Base-by-base conservation (phyloP, 164 flowering plant genomes). In the Vitis labrusca region DNA sequence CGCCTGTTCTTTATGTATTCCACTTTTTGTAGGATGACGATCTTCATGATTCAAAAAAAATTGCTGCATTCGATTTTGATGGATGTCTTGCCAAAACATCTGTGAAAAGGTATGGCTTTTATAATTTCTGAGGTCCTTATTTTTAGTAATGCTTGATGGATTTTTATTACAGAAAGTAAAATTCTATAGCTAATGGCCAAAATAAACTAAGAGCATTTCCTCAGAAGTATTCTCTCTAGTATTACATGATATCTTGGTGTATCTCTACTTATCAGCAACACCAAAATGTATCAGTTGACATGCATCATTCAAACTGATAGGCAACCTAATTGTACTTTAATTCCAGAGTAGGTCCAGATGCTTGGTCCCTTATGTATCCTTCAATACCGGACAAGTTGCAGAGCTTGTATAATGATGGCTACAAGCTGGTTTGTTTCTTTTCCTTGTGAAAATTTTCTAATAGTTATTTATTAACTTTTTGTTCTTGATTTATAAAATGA, bases 21-120 rank as follows among this genome's bases (percentile, higher is more conserved):
- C 14, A 17, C 32, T 16, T 69, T 71, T 29, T 68, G 29, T 77
- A 92, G 97, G 96, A 86, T 71, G 97, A 91, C 56, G 91, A 89
- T 10, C 93, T 93, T 54, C 84, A 76, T 44, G 88, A 85, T 84
- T 93, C 98, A 61, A 74, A 63, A 15, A 95, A 95, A 79, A 90
- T 95, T 78, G 97, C 98, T 64, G 98, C 99, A 62, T 95, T 95
- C 83, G 98, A 95, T 85, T 95, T 95, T 88, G 99, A 95, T 87
- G 98, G 97, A 16, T 91, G 97, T 71, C 98, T 95, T 61, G 99
- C 72, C 9, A 93, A 89, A 6, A 93, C 99, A 66, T 79, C 88
- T 60, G 93, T 93, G 44, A 85, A 72, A 73, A 93, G 83, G 97
- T 91, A 84, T 65, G 57, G 19, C 10, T 6, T 37, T 37, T 37